Evolutionary conservation across 176 grass and related monocot genomes (phyloP), one percentile per base, ranked within the genome.

Genomic region (Hordeum marinum): DNA sequence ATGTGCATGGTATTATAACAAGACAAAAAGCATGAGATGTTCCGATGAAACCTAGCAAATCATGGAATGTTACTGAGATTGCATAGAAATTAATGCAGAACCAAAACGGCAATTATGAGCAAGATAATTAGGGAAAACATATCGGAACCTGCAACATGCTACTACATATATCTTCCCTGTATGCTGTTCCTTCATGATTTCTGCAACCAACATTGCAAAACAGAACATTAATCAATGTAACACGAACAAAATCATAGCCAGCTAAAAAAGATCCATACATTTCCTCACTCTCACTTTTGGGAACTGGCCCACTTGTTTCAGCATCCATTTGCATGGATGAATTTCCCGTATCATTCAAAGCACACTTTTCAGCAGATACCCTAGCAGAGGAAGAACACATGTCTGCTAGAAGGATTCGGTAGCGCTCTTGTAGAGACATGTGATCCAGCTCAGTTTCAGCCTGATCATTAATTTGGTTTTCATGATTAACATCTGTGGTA

Each of bases 371-470:
- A 61, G 31, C 57, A 71, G 50, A 80, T 80, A 17, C 6, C 40
- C 15, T 62, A 76, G 21, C 39, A 88, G 79, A 63, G 26, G 25
- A 60, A 52, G 31, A 80, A 86, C 29, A 36, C 39, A 69, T 84
- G 35, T 80, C 68, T 40, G 83, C 79, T 32, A 81, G 21, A 37
- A 91, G 71, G 32, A 89, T 89, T 68, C 3, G 78, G 52, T 58
- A 84, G 11, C 86, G 86, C 74, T 89, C 84, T 74, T 87, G 65
- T 48, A 94, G 39, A 32, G 87, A 55, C 48, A 94, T 60, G 75
- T 94, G 70, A 75, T 91, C 86, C 31, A 91, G 83, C 21, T 81
- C 83, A 9, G 34, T 72, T 45, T 69, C 83, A 68, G 29, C 21
- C 46, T 39, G 59, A 29, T 59, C 34, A 26, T 60, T 34, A n/a